Percentiles rank a stretch among this genome's conserved stretches.
Evolutionary conservation across 495 filamentous ascomycete species (phyloP).

Genomic region (Haplographium delicatum): DNA sequence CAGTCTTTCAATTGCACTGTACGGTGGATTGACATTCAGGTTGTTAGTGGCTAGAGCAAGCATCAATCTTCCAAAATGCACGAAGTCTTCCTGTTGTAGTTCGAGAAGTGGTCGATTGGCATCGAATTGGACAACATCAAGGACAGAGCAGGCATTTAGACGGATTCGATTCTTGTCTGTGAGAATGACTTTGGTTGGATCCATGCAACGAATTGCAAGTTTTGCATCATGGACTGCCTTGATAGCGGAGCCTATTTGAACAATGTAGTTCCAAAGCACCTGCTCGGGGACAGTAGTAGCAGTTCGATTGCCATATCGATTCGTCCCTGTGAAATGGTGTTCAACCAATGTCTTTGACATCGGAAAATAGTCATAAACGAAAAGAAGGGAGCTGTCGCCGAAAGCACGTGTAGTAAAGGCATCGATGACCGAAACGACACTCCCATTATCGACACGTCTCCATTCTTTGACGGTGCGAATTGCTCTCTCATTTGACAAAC

Average conservation of each 20-base stretch:
- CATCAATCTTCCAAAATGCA: constrained; percentile 78
- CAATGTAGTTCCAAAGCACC: constrained; percentile 84
- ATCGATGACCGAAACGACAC: constrained; percentile 82
- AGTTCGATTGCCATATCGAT: constrained; percentile 43
- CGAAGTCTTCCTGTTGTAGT: constrained; percentile 82
- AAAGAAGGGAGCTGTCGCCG: constrained; percentile 89
- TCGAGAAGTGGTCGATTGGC: constrained; percentile 59
- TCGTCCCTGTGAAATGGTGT: constrained; percentile 62
- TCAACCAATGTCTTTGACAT: constrained; percentile 85
- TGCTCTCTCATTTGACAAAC: constrained; percentile 81
- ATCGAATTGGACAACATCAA: constrained; percentile 83
- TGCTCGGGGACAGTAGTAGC: constrained; percentile 62
- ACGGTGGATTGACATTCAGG: constrained; percentile 37
- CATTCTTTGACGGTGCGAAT: constrained; percentile 84
- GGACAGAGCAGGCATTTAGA: constrained; percentile 78
- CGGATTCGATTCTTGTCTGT: constrained; percentile 81
- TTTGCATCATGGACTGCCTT: constrained; percentile 77
- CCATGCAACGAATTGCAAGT: constrained; percentile 78
- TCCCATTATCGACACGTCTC: constrained; percentile 78
- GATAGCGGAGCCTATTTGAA: constrained; percentile 85
- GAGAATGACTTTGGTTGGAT: constrained; percentile 77
- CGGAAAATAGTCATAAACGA: constrained; percentile 91
- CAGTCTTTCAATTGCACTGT: constrained; percentile 64
- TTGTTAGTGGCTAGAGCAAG: constrained; percentile 69
- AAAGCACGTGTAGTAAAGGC: constrained; percentile 91